Conservation (phyloP, 2,329 filamentous ascomycete species). For the Alternaria alternata region DNA sequence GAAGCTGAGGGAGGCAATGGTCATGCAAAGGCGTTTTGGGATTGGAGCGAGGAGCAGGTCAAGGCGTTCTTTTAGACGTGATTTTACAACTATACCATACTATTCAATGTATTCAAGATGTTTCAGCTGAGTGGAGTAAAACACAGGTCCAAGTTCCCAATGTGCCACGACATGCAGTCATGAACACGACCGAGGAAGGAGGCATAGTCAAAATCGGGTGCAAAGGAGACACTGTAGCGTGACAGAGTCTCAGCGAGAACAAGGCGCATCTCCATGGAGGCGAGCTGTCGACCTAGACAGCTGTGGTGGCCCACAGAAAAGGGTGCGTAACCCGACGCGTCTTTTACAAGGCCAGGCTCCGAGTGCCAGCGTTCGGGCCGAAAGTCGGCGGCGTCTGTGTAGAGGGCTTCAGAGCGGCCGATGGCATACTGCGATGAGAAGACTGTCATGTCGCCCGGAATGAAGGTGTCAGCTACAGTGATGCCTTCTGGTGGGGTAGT, state of each 20-base stretch:
- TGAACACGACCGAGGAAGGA: neutral
- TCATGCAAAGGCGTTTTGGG: neutral
- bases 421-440: constrained; percentile 14
- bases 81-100: neutral
- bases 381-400: constrained; percentile 17
- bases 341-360: constrained; percentile 6
- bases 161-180: constrained; percentile 2
- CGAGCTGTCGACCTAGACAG: constrained; percentile 6
- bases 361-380: constrained; percentile 30
- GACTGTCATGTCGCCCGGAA: constrained; percentile 17
- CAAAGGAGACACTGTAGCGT: neutral
- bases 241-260: constrained; percentile 1
- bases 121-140: neutral
- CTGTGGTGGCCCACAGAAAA: constrained; percentile 17
- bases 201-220: neutral
- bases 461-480: constrained; percentile 19
- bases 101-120: neutral
- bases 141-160: neutral
- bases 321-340: constrained; percentile 15
- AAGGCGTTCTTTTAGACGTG: neutral
- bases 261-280: constrained; percentile 7
- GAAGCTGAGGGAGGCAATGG: constrained; percentile 3
- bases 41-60: constrained; percentile 3
- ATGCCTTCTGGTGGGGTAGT: constrained; percentile 45
- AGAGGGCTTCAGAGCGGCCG: constrained; percentile 12